These are phyloP conservation scores for Dendrobium huoshanense DNA, from an alignment of 106 monocot genomes.

Conservation along the genomic window DNA sequence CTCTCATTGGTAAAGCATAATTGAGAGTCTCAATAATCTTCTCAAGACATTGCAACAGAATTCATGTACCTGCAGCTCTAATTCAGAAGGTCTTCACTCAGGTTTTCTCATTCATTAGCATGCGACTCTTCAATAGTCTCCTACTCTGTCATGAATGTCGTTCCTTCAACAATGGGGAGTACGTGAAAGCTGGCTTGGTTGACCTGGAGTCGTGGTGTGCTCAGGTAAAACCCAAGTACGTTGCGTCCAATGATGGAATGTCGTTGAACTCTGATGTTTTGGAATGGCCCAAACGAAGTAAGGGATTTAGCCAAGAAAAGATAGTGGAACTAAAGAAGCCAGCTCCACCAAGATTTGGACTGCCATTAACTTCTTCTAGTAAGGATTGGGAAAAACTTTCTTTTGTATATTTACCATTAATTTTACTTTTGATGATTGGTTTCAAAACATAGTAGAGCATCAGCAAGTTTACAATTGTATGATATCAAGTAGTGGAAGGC, in stretches of 20 bases:
- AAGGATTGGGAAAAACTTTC: conserved; percentile 25
- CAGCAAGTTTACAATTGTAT: conserved; percentile 21
- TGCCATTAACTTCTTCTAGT: conserved; percentile 10
- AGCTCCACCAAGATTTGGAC: conserved; percentile 9
- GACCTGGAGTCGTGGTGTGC: conserved; percentile 90
- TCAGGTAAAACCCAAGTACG: conserved; percentile 12
- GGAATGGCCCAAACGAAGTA: conserved; percentile 40
- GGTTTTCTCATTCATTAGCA: conserved; percentile 86
- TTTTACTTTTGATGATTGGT: background rate
- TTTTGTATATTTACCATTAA: background rate
- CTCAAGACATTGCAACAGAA: conserved; percentile 83
- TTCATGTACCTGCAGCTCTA: conserved; percentile 70
- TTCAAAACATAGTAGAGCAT: conserved; percentile 31
- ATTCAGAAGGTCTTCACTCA: conserved; percentile 75
- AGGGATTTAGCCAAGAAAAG: conserved; percentile 64
- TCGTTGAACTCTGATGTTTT: conserved; percentile 38
- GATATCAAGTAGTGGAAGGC: conserved; percentile 19
- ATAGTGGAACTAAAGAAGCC: conserved; percentile 37
- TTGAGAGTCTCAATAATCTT: conserved; percentile 62
- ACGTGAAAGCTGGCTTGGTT: conserved; percentile 84
- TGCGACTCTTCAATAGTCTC: conserved; percentile 94
- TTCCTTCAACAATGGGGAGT: conserved; percentile 97
- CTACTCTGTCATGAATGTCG: conserved; percentile 90
- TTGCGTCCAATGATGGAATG: conserved; percentile 37
- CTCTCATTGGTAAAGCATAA: conserved; percentile 70